Base-by-base conservation (phyloP, 2,329 filamentous ascomycete species). In the Aureobasidium sp. region DNA sequence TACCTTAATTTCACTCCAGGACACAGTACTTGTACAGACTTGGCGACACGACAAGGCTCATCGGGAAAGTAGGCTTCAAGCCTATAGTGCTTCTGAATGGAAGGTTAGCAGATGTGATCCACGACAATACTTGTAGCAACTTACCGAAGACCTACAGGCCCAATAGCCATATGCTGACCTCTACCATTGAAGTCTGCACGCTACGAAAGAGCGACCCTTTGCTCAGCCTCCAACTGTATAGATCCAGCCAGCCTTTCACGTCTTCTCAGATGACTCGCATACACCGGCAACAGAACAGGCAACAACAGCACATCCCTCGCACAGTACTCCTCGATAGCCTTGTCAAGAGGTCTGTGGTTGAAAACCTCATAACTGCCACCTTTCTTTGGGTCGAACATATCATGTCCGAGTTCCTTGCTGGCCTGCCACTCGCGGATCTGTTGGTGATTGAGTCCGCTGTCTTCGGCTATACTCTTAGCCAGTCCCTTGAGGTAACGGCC, bases 301-400 rank as follows among this genome's bases (percentile, higher is more conserved):
- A 83, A 67, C 37, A 73, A 69, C 8, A 67, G 47, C 1, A 83
- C 76, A 64, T 83, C 79, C 29, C 77, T 71, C 3, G 72, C 69
- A 64, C 80, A 83, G 68, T 83, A 84, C 0, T 65, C 13, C 27
- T 69, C 59, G 2, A 82, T 72, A 0, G 74, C 74, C 3, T 65
- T 11, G 0, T 64, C 45, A 7, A 83, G 62, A 0, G 81, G 81
- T 0, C 80, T 72, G 48, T 70, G 54, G 62, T 78, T 75, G 66
- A 83, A 83, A 0, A 81, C 75, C 15, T 76, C 70, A 64, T 78
- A 79, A 10, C 63, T 69, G 0, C 80, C 81, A 1, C 80, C 80
- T 1, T 57, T 58, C 32, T 75, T 68, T 0, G 77, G 76, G 4
- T 66, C 67, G 64, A 80, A 81, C 3, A 81, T 69, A 2, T 57